These are phyloP conservation scores for Hirsutella rhossiliensis DNA, from an alignment of 2,329 filamentous ascomycete genomes.

Conservation along the genomic window DNA sequence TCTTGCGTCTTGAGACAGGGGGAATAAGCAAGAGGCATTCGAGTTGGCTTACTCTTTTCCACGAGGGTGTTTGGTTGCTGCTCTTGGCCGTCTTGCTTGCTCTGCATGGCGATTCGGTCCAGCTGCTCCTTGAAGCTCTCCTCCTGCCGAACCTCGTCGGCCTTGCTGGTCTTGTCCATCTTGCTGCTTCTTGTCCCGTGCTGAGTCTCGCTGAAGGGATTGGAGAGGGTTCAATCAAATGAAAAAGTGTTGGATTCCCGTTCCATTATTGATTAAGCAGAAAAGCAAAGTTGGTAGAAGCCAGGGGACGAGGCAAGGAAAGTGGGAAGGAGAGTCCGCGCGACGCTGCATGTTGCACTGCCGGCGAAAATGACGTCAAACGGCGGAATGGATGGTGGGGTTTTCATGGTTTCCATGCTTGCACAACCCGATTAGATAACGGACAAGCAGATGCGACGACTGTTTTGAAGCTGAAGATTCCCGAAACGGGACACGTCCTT, in stretches of 20 bases:
- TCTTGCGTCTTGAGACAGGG: background rate
- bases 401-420: no score
- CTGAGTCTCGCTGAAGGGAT: no score
- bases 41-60: slow-evolving; percentile 26
- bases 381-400: background rate
- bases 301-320: background rate
- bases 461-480: no score
- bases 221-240: no score
- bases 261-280: no score
- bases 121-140: slow-evolving; percentile 31
- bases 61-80: slow-evolving; percentile 22
- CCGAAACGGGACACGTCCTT: no score
- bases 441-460: background rate
- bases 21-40: background rate
- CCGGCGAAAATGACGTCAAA: slow-evolving; percentile 1
- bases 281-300: background rate
- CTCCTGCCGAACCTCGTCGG: slow-evolving; percentile 2
- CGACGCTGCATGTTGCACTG: background rate
- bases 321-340: no score
- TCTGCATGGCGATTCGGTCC: slow-evolving; percentile 27
- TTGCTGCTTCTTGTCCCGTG: background rate
- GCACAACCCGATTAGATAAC: slow-evolving; percentile 1
- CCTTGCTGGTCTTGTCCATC: background rate
- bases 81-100: slow-evolving; percentile 12
- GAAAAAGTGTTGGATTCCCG: background rate